Evolutionary conservation across 495 filamentous ascomycete species (phyloP).

Genomic region (Trichoderma gamsii): DNA sequence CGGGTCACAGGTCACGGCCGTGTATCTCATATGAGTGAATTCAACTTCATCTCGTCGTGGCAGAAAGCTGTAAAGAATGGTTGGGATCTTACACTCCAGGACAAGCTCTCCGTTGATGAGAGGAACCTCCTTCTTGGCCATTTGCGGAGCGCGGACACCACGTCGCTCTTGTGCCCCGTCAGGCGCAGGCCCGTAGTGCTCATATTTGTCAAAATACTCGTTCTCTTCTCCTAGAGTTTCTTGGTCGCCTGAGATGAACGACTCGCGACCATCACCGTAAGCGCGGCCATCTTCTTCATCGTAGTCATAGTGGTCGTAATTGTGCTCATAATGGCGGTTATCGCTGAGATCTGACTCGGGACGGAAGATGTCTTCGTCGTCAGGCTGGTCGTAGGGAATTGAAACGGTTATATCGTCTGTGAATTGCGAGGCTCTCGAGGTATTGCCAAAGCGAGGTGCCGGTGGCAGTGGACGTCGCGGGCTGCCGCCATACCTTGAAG

Average conservation of each 20-base stretch:
- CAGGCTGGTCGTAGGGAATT: conserved; percentile 53
- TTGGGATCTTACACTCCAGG: conserved; percentile 97
- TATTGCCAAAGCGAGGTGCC: conserved; percentile 70
- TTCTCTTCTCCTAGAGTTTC: conserved; percentile 52
- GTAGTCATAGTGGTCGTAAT: neutral
- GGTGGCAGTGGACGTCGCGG: conserved; percentile 84
- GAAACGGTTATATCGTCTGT: conserved; percentile 49
- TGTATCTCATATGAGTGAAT: conserved; percentile 99
- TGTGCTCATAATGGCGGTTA: conserved; percentile 21
- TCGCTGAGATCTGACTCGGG: conserved; percentile 48
- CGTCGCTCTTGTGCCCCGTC: conserved; percentile 76
- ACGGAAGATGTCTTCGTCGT: conserved; percentile 71
- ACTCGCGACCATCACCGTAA: conserved; percentile 34
- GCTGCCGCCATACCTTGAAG: conserved; percentile 78
- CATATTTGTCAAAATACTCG: conserved; percentile 45
- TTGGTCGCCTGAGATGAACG: conserved; percentile 51
- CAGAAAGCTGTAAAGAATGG: conserved; percentile 91
- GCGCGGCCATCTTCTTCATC: neutral
- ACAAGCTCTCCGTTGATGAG: conserved; percentile 97
- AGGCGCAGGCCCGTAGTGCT: conserved; percentile 84
- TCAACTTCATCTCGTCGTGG: conserved; percentile 87
- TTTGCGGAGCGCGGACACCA: conserved; percentile 77
- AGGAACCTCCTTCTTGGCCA: conserved; percentile 88
- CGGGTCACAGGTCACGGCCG: conserved; percentile 97
- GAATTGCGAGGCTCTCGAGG: conserved; percentile 33